Base-by-base conservation (phyloP, 306 rosid genomes). In the Abrus pulchellus region DNA sequence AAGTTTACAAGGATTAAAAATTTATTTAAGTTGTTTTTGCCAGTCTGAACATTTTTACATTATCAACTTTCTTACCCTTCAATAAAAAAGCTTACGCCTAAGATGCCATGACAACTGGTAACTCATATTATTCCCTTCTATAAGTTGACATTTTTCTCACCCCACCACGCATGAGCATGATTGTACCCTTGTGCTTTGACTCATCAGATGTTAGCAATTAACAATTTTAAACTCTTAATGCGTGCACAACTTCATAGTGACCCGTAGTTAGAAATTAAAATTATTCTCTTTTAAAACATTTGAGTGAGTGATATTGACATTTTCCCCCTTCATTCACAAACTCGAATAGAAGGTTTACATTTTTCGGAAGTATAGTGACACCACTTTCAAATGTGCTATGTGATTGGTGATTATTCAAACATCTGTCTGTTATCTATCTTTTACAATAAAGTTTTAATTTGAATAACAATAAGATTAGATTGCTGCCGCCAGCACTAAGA, bases 401-500 rank as follows among this genome's bases (percentile, higher is more conserved):
- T 27, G 4, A 47, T 55, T 14, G 33, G 11, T 55, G 12, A 10
- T 20, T 55, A 27, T 6, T 55, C 9, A 55, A 55, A 13, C 74
- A 13, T 48, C 44, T 12, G 7, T 55, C 32, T 20, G 12, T 55
- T 6, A 32, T 32, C n/a, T 20, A 20, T 20, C 13, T 13, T 6
- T 20, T 6, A 49, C 34, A 41, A 75, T 75, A 27, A 44, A 67
- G 43, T 67, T 54, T 67, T 20, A 44, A 67, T 43, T 43, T 20
- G 20, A 20, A 20, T 20, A 20, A 20, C 20, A 20, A 20, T 20
- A 20, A 20, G 20, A 20, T 20, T 20, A 20, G 20, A 20, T 20
- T 63, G 48, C 69, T 10, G 68, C 76, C 76, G 50, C 82, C 76
- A 68, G 40, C 84, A 50, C 79, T 63, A 50, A 62, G 28, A n/a